Percentiles rank a stretch among this genome's conserved stretches.
These are phyloP conservation scores for Fusarium austroafricanum DNA, from an alignment of 2,329 filamentous ascomycete genomes.

Conservation along the genomic window DNA sequence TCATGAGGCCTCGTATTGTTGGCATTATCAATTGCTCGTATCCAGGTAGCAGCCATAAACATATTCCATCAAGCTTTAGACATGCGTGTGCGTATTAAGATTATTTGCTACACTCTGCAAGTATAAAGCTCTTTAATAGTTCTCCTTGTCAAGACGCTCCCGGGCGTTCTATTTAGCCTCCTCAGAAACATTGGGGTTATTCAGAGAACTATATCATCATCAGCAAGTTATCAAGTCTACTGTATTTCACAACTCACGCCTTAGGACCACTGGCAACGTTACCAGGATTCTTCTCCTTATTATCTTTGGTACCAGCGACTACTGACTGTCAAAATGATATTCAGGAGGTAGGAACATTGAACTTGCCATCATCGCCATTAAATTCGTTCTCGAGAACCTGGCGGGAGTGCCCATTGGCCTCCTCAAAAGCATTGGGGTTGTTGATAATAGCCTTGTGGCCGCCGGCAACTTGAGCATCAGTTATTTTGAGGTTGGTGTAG, in stretches of 20 bases:
- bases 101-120: background rate
- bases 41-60: background rate
- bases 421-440: conserved; percentile 67
- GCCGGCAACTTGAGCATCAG: conserved; percentile 63
- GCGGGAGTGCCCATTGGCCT: conserved; percentile 66
- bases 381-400: conserved; percentile 64
- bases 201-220: conserved; percentile 55
- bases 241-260: conserved; percentile 54
- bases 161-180: conserved; percentile 69
- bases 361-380: conserved; percentile 55
- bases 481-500: conserved; percentile 53
- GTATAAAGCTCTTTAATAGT: conserved; percentile 9
- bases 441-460: conserved; percentile 70
- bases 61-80: background rate
- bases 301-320: conserved; percentile 51
- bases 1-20: background rate
- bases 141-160: conserved; percentile 57
- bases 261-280: conserved; percentile 65
- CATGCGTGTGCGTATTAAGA: background rate
- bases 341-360: background rate
- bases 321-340: background rate
- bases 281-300: conserved; percentile 61
- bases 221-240: background rate
- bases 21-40: background rate
- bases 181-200: conserved; percentile 67